These are phyloP conservation scores for Andrographis paniculata DNA, from an alignment of 305 asterid genomes.

Conservation along the genomic window DNA sequence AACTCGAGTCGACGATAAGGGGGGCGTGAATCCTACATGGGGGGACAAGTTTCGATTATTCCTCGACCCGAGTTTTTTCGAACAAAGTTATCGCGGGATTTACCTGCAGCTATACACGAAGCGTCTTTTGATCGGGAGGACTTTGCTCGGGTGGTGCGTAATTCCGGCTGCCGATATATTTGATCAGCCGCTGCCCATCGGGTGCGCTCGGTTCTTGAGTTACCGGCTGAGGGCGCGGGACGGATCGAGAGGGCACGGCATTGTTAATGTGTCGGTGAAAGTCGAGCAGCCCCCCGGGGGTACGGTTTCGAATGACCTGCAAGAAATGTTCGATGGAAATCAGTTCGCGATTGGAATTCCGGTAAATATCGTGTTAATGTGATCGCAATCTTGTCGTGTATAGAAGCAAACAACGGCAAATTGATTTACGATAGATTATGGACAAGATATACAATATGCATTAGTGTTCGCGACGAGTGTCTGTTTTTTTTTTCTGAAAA, in stretches of 20 bases:
- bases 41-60: conserved; percentile 27
- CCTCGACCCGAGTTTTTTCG: conserved; percentile 23
- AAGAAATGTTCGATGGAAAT: conserved; percentile 10
- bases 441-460: too few relatives aligned
- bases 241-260: conserved; percentile 41
- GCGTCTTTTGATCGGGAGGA: conserved; percentile 24
- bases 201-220: conserved; percentile 26
- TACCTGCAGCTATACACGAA: conserved; percentile 33
- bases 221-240: conserved; percentile 29
- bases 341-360: conserved; percentile 28
- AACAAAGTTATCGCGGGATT: conserved; percentile 22
- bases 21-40: conserved; percentile 37
- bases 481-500: too few relatives aligned
- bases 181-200: conserved; percentile 18
- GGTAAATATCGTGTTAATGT: conserved; percentile 4
- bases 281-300: conserved; percentile 20
- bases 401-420: too few relatives aligned
- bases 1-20: conserved; percentile 30
- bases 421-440: too few relatives aligned
- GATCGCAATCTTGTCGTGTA: too few relatives aligned
- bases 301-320: conserved; percentile 2
- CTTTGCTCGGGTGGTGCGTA: conserved; percentile 40
- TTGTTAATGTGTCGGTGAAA: conserved; percentile 35
- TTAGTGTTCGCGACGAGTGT: too few relatives aligned
- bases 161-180: conserved; percentile 34